A percentile compares a stretch with the other conserved stretches of the same genome.
These are phyloP conservation scores for Mycena olivaceomarginata DNA, from an alignment of 768 basidiomycete genomes.

Conservation along the genomic window DNA sequence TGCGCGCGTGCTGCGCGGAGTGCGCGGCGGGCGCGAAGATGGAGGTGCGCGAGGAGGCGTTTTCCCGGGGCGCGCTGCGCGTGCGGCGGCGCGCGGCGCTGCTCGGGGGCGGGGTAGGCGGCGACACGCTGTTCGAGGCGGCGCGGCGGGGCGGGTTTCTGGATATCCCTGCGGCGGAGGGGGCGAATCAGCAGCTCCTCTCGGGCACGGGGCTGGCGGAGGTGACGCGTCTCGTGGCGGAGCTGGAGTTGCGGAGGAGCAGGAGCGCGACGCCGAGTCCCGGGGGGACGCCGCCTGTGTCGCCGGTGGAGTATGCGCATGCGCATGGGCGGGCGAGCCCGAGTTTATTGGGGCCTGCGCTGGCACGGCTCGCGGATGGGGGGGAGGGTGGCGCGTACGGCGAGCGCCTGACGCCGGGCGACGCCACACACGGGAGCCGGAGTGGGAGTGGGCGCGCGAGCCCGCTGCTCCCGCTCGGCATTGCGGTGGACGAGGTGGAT, in stretches of 20 bases:
- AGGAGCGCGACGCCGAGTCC: conserved; percentile 30
- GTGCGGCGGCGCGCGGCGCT: conserved; percentile 31
- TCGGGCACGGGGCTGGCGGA: conserved; percentile 36
- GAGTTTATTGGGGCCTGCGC: conserved; percentile 29
- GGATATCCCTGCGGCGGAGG: neutral
- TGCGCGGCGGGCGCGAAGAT: conserved; percentile 59
- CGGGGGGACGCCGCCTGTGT: conserved; percentile 2
- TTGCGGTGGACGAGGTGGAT: conserved; percentile 46
- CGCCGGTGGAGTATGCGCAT: neutral
- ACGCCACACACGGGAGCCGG: neutral
- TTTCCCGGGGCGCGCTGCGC: conserved; percentile 42
- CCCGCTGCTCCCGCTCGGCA: conserved; percentile 42
- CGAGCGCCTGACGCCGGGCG: neutral
- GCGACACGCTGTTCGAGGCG: conserved; percentile 15
- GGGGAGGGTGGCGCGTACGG: conserved; percentile 5
- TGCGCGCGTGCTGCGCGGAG: conserved; percentile 82
- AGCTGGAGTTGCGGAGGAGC: conserved; percentile 32
- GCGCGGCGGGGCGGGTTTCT: conserved; percentile 33
- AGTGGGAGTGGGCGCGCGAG: conserved; percentile 26
- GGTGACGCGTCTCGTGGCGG: conserved; percentile 41
- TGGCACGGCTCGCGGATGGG: conserved; percentile 22
- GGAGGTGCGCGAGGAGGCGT: conserved; percentile 37
- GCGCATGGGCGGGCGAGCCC: neutral
- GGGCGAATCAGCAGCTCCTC: neutral
- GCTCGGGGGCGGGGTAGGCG: neutral